Evolutionary conservation across 2,329 filamentous ascomycete genomes (phyloP).

Genomic region (Volutella citrinella): DNA sequence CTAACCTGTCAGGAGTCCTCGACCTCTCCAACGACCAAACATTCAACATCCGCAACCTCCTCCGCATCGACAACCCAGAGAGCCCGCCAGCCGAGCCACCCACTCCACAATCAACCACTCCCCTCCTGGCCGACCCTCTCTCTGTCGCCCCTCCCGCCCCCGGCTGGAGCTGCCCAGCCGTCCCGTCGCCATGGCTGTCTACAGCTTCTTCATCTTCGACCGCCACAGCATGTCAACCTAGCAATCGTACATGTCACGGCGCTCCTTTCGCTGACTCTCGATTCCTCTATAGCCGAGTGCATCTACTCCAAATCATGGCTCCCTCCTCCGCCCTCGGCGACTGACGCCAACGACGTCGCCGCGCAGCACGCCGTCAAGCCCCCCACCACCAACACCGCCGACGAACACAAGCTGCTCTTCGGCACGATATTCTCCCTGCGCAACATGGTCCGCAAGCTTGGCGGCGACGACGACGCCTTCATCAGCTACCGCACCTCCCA

Average conservation of each 20-base stretch:
- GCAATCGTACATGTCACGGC: no score
- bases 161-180: no score
- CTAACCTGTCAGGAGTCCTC: no score
- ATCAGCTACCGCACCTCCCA: constrained; percentile 89
- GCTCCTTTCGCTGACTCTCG: no score
- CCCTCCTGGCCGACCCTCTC: no score
- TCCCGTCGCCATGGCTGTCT: constrained; percentile 77
- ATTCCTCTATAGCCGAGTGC: constrained; percentile 83
- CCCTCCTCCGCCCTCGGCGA: constrained; percentile 42
- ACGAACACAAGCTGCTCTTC: constrained; percentile 96
- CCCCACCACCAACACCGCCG: constrained; percentile 41
- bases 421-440: constrained; percentile 94
- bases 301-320: constrained; percentile 92
- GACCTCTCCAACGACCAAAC: no score
- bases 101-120: no score
- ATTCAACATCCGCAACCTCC: no score
- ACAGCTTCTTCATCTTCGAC: constrained; percentile 98
- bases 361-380: constrained; percentile 10
- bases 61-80: no score
- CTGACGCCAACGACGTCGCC: constrained; percentile 17
- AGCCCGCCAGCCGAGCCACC: no score
- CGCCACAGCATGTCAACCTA: constrained; percentile 72
- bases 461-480: constrained; percentile 91
- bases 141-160: no score
- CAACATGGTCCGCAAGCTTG: constrained; percentile 95